Conservation (phyloP, 148 eudicot species). For the Rhododendron ferrugineum region DNA sequence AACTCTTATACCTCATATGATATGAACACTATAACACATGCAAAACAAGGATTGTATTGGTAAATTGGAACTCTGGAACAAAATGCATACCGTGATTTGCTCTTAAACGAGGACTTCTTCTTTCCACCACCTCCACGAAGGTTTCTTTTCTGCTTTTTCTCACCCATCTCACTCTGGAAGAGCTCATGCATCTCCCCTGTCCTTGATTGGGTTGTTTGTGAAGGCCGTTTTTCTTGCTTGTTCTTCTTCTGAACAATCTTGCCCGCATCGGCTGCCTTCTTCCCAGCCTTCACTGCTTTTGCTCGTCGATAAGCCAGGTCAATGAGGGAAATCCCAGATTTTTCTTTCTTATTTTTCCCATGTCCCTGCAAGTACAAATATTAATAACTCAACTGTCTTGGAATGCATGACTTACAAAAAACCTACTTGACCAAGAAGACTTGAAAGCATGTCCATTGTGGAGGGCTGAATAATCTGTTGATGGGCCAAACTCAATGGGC, state of each 20-base stretch:
- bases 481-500: neutral
- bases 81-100: slow-evolving; percentile 79
- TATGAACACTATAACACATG: neutral
- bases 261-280: slow-evolving; percentile 62
- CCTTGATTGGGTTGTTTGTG: slow-evolving; percentile 41
- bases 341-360: slow-evolving; percentile 54
- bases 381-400: neutral
- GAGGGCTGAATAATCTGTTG: neutral
- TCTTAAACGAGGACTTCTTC: slow-evolving; percentile 82
- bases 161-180: slow-evolving; percentile 71
- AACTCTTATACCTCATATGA: neutral
- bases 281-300: slow-evolving; percentile 73
- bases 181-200: slow-evolving; percentile 79
- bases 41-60: neutral
- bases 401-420: neutral
- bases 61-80: slow-evolving; percentile 2
- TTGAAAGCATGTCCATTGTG: neutral
- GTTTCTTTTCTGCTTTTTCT: slow-evolving; percentile 51
- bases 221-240: slow-evolving; percentile 37
- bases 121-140: slow-evolving; percentile 31
- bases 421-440: neutral
- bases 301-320: slow-evolving; percentile 83
- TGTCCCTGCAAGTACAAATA: slow-evolving; percentile 34
- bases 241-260: slow-evolving; percentile 37
- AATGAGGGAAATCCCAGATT: slow-evolving; percentile 72